A percentile compares a stretch with the other conserved stretches of the same genome.
Evolutionary conservation across 1,284 basidiomycete species (phyloP).

Genomic region (Fomitopsis pinicola): DNA sequence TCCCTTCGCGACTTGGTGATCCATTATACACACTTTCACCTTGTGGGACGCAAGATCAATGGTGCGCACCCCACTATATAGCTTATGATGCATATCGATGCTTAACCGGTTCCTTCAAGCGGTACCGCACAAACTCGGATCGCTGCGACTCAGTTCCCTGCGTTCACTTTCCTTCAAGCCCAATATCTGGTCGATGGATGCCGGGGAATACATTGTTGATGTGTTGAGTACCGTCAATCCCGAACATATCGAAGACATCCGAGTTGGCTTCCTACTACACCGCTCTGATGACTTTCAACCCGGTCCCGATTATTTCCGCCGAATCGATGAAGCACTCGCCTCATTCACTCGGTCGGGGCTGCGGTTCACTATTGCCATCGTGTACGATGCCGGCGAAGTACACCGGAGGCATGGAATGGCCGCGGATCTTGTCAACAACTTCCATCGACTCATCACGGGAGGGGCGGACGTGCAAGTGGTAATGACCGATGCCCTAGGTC

Average conservation of each 20-base stretch:
- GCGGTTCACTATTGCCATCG: background rate
- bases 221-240: background rate
- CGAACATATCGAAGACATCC: background rate
- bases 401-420: background rate
- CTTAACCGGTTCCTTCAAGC: background rate
- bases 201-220: background rate
- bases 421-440: background rate
- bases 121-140: background rate
- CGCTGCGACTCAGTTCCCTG: background rate
- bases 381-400: background rate
- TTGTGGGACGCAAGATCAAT: background rate
- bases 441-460: background rate
- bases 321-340: background rate
- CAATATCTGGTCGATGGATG: too few species aligned
- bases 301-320: background rate
- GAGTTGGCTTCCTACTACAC: background rate
- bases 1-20: background rate
- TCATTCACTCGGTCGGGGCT: background rate
- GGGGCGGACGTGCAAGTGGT: background rate
- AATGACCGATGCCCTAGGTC: background rate
- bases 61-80: background rate
- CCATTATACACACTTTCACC: background rate
- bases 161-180: background rate
- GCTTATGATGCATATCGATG: background rate
- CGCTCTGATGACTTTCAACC: background rate